Conservation (phyloP, 257 asterid species). For the Ocimum tenuiflorum region DNA sequence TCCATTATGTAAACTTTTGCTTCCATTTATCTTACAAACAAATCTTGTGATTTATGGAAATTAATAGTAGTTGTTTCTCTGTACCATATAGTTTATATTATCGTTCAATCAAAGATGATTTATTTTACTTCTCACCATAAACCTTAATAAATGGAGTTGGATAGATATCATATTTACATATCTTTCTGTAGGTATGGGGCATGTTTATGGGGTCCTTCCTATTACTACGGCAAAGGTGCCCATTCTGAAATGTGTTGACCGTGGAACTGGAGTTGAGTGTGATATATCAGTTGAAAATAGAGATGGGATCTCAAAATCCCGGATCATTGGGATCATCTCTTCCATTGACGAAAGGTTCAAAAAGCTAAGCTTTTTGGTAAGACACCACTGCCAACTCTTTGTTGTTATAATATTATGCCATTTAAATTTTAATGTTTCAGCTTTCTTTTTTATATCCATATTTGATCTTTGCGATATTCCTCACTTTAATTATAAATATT, state of each 20-base stretch:
- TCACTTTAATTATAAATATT: neutral
- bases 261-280: constrained; percentile 93
- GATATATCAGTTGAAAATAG: constrained; percentile 90
- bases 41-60: neutral
- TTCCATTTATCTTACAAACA: neutral
- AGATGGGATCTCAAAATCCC: constrained; percentile 85
- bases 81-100: neutral
- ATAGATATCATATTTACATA: constrained; percentile 22
- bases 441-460: constrained; percentile 6
- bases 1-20: neutral
- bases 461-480: neutral
- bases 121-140: neutral
- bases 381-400: constrained; percentile 10
- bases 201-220: constrained; percentile 72
- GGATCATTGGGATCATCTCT: constrained; percentile 56
- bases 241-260: constrained; percentile 77
- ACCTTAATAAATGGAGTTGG: constrained; percentile 8
- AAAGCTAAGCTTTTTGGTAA: constrained; percentile 89
- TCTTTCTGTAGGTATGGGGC: constrained; percentile 58
- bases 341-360: constrained; percentile 81
- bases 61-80: neutral
- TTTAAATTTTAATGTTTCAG: constrained; percentile 10
- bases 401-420: constrained; percentile 1
- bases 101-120: neutral
- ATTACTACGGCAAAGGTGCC: constrained; percentile 88